These are phyloP conservation scores for Alternaria postmessia DNA, from an alignment of 2,329 filamentous ascomycete species.

Conservation along the genomic window DNA sequence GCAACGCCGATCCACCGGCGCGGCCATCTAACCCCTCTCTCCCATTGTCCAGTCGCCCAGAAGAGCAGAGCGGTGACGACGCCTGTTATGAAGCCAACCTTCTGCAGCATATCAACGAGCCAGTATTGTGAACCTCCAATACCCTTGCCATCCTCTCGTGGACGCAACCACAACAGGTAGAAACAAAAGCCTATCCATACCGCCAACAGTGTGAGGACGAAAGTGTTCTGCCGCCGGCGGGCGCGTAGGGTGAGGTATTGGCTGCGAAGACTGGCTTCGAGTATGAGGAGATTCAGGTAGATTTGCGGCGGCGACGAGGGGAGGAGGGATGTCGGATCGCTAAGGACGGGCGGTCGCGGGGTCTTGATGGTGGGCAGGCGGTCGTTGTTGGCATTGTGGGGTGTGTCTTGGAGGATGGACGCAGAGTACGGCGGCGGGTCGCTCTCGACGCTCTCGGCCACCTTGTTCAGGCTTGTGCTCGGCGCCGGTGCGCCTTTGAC, in stretches of 20 bases:
- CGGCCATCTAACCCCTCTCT: slow-evolving; percentile 93
- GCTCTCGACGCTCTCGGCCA: slow-evolving; percentile 15
- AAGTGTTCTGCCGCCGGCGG: slow-evolving; percentile 88
- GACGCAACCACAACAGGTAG: slow-evolving; percentile 92
- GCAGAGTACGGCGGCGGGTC: slow-evolving; percentile 25
- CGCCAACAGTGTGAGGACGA: slow-evolving; percentile 82
- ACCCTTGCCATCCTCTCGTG: slow-evolving; percentile 90
- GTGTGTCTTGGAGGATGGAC: slow-evolving; percentile 22
- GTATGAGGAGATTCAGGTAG: slow-evolving; percentile 96
- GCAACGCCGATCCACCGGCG: slow-evolving; percentile 87
- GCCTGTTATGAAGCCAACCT: slow-evolving; percentile 89
- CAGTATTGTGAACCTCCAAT: slow-evolving; percentile 95
- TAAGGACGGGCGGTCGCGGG: slow-evolving; percentile 51
- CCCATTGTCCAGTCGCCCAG: slow-evolving; percentile 96
- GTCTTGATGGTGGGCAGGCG: slow-evolving; percentile 50
- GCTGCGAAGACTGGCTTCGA: slow-evolving; percentile 90
- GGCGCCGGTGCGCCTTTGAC: slow-evolving; percentile 87
- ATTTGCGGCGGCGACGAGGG: slow-evolving; percentile 96
- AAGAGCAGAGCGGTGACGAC: slow-evolving; percentile 86
- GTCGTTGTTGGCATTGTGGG: slow-evolving; percentile 50
- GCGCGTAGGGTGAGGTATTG: slow-evolving; percentile 92
- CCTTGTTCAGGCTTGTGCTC: slow-evolving; percentile 53
- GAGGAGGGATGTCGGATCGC: slow-evolving; percentile 78
- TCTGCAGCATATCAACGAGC: slow-evolving; percentile 89
- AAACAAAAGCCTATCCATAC: slow-evolving; percentile 85